These are phyloP conservation scores for Lenwebbia sp. DNA, from an alignment of 345 rosid genomes.

Conservation along the genomic window DNA sequence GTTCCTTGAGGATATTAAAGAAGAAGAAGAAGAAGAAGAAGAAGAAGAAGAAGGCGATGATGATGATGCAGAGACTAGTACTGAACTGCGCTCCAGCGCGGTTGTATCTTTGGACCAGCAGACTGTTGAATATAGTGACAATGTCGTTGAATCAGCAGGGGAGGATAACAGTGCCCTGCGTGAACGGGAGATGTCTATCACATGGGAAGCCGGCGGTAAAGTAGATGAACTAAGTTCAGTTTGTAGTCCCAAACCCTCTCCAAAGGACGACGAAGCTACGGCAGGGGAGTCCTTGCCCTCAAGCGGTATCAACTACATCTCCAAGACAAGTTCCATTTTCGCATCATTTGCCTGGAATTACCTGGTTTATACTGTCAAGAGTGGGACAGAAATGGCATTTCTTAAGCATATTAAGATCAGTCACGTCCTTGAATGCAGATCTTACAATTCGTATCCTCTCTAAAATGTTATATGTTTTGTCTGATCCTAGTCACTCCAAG, in stretches of 20 bases:
- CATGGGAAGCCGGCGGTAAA: conserved; percentile 1
- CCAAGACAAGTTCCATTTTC: not conserved
- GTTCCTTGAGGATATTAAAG: not conserved
- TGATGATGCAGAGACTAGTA: not conserved
- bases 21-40: not conserved
- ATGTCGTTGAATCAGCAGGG: conserved; percentile 3
- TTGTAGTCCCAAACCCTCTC: conserved; percentile 9
- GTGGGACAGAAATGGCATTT: not conserved
- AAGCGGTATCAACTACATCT: conserved; percentile 14
- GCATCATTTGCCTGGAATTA: not conserved
- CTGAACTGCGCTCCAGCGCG: not conserved
- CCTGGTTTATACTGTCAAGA: not conserved
- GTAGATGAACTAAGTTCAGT: conserved; percentile 9
- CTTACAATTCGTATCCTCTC: not conserved
- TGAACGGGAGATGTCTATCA: conserved; percentile 16
- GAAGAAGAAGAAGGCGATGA: not conserved
- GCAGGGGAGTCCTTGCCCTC: not conserved
- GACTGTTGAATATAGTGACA: conserved; percentile 6
- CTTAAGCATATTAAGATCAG: not conserved
- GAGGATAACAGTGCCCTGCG: not conserved
- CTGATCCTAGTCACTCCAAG: not conserved
- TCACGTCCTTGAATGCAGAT: not conserved
- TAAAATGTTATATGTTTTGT: not conserved
- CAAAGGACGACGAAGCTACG: not conserved
- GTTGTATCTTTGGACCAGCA: not conserved